A percentile compares a stretch with the other conserved stretches of the same genome.
Conservation (phyloP, 768 basidiomycete genomes). For the Boletus sp. region DNA sequence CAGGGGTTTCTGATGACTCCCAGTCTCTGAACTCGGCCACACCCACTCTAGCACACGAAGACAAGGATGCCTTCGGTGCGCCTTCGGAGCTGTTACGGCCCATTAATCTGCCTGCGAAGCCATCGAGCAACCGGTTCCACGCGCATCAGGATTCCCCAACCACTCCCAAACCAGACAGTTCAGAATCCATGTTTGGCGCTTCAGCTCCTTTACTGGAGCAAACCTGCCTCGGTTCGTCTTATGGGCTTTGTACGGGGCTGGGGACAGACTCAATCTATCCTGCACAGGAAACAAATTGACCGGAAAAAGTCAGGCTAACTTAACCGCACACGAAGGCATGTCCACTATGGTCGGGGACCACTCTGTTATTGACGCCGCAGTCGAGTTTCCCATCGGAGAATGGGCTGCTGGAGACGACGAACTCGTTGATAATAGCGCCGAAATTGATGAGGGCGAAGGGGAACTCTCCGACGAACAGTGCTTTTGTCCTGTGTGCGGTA, state of each 20-base stretch:
- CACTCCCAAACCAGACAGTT: background rate
- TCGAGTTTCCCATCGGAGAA: slow-evolving; percentile 39
- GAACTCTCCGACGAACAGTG: background rate
- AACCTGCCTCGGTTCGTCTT: slow-evolving; percentile 11
- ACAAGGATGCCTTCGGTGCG: slow-evolving; percentile 18
- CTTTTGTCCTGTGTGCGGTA: slow-evolving; percentile 28
- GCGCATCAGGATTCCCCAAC: background rate
- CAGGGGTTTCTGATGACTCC: background rate
- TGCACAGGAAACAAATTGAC: slow-evolving; percentile 2
- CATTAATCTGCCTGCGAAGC: background rate
- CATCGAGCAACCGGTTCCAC: background rate
- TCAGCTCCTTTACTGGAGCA: slow-evolving; percentile 16
- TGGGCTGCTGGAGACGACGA: slow-evolving; percentile 81
- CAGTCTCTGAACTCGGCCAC: background rate
- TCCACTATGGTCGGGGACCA: background rate
- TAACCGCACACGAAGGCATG: background rate
- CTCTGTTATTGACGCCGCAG: background rate
- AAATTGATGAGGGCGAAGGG: slow-evolving; percentile 26
- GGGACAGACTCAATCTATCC: background rate
- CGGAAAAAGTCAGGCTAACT: background rate
- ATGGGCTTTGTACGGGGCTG: background rate
- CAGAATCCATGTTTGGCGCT: slow-evolving; percentile 16
- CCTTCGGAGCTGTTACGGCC: slow-evolving; percentile 26
- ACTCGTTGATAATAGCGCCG: slow-evolving; percentile 27
- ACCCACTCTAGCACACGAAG: background rate